Evolutionary conservation across 257 asterid species (phyloP).

Genomic region (Solanum virginianum): DNA sequence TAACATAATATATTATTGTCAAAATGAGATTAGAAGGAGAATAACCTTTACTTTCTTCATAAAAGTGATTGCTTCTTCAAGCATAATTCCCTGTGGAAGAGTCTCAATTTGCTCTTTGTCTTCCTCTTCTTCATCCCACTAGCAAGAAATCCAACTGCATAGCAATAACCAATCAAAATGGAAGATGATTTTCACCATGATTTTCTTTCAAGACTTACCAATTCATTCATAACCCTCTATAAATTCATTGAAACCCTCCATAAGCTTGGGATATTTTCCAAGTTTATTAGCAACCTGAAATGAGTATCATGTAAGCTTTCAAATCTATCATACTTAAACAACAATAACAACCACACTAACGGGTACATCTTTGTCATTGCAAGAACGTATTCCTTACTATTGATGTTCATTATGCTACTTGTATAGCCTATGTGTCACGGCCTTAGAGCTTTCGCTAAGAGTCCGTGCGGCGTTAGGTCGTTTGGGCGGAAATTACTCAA

Average conservation of each 20-base stretch:
- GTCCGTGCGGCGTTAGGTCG: too few relatives aligned
- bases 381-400: too few relatives aligned
- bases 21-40: background rate
- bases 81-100: background rate
- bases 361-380: background rate
- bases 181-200: background rate
- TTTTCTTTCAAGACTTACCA: conserved; percentile 28
- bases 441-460: too few relatives aligned
- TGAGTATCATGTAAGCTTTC: background rate
- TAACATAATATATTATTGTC: background rate
- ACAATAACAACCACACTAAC: background rate
- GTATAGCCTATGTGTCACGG: too few relatives aligned
- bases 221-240: conserved; percentile 73
- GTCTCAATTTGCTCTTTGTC: conserved; percentile 44
- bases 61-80: background rate
- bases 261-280: conserved; percentile 73
- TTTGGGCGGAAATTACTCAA: too few relatives aligned
- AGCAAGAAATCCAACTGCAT: conserved; percentile 83
- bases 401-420: too few relatives aligned
- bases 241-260: conserved; percentile 80
- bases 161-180: conserved; percentile 18
- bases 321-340: background rate
- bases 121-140: conserved; percentile 13
- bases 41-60: background rate
- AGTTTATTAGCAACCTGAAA: conserved; percentile 66